Conservation (phyloP, 805 yeast species). For the Saccharomycopsis selenospora region DNA sequence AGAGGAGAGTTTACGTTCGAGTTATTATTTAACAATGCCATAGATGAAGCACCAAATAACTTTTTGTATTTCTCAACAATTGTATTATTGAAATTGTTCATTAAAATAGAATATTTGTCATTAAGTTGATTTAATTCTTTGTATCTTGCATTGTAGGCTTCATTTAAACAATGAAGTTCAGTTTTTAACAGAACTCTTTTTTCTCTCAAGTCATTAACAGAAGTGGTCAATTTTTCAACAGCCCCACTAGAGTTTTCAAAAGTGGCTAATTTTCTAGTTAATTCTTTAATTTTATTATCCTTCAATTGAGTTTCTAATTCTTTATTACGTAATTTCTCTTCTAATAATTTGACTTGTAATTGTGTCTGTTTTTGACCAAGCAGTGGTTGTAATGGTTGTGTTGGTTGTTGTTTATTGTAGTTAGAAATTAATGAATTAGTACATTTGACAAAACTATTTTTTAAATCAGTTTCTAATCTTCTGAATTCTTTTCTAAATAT, state of each 20-base stretch:
- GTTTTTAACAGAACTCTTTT: constrained; percentile 5
- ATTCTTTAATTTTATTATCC: constrained; percentile 5
- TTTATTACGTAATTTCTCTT: constrained; percentile 5
- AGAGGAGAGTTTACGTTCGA: neutral
- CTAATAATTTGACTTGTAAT: neutral
- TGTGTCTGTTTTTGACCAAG: too few species aligned
- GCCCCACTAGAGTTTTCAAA: neutral
- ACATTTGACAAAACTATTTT: neutral
- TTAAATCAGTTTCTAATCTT: constrained; percentile 4
- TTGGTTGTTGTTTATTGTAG: neutral
- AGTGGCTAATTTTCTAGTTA: neutral
- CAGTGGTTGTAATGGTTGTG: too few species aligned
- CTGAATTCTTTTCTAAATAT: constrained; percentile 6
- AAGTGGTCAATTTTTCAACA: neutral
- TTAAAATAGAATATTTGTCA: constrained; percentile 6
- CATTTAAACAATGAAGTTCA: constrained; percentile 8
- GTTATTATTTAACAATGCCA: constrained; percentile 12
- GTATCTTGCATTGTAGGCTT: constrained; percentile 8
- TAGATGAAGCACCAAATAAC: constrained; percentile 17
- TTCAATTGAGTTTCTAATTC: constrained; percentile 4
- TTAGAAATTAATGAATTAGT: neutral
- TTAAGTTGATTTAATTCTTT: constrained; percentile 7
- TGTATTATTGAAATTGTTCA: constrained; percentile 10
- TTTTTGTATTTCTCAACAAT: constrained; percentile 19
- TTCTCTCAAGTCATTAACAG: neutral